A percentile compares a stretch with the other conserved stretches of the same genome.
These are phyloP conservation scores for Penicillium sp. DNA, from an alignment of 2,329 filamentous ascomycete genomes.

Conservation along the genomic window DNA sequence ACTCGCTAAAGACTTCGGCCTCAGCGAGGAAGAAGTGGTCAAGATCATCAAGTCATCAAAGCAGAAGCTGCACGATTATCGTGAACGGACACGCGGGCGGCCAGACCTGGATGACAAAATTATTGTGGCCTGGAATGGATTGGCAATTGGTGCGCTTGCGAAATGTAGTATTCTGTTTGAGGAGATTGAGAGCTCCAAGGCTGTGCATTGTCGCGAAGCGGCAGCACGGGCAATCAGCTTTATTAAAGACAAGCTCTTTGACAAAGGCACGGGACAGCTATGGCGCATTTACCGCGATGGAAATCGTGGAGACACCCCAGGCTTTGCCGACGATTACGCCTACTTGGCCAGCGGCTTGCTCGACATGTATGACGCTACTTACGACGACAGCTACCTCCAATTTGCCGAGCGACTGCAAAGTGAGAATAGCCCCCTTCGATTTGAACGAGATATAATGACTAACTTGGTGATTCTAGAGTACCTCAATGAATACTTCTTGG, in stretches of 20 bases:
- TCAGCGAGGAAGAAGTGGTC: constrained; percentile 67
- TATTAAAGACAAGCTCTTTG: constrained; percentile 71
- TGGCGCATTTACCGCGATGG: constrained; percentile 71
- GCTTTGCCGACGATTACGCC: constrained; percentile 92
- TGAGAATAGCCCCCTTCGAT: constrained; percentile 36
- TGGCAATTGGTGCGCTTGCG: constrained; percentile 80
- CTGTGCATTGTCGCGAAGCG: constrained; percentile 60
- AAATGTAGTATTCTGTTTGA: constrained; percentile 69
- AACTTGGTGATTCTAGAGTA: constrained; percentile 51
- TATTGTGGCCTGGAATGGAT: constrained; percentile 81
- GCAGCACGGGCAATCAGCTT: constrained; percentile 70
- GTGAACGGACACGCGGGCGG: constrained; percentile 69
- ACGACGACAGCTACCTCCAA: constrained; percentile 69
- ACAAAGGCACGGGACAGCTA: constrained; percentile 59
- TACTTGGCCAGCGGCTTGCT: constrained; percentile 80
- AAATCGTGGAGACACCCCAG: constrained; percentile 62
- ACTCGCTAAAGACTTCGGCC: constrained; percentile 71
- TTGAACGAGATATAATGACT: background rate
- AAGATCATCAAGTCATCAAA: constrained; percentile 66
- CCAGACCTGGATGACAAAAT: constrained; percentile 87
- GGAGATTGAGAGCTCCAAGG: constrained; percentile 56
- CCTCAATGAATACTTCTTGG: constrained; percentile 76
- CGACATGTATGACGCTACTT: constrained; percentile 79
- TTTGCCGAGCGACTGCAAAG: constrained; percentile 82
- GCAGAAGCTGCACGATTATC: constrained; percentile 65